These are phyloP conservation scores for Iberis pinnata DNA, from an alignment of 345 rosid genomes.

Conservation along the genomic window DNA sequence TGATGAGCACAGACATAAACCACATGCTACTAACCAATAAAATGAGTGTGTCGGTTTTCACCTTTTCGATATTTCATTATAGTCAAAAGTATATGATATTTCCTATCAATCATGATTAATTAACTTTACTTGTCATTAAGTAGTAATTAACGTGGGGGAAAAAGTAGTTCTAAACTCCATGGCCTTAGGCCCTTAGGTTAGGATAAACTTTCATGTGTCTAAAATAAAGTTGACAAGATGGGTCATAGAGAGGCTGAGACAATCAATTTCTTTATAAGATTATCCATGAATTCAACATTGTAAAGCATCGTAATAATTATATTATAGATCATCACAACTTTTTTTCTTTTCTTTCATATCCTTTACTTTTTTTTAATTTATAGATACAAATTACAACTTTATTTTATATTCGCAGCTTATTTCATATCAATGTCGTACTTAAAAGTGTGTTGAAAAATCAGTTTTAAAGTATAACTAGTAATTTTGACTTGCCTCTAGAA, in stretches of 20 bases:
- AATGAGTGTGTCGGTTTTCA: conserved; percentile 32
- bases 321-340: too few species aligned
- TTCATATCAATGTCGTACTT: conserved; percentile 20
- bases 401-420: conserved; percentile 1
- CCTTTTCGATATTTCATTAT: conserved; percentile 18
- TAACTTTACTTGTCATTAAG: conserved; percentile 17
- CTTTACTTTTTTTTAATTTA: too few species aligned
- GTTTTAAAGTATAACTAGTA: background rate
- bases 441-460: background rate
- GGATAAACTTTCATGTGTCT: conserved; percentile 13
- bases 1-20: conserved; percentile 20
- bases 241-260: conserved; percentile 16
- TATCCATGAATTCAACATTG: conserved; percentile 5
- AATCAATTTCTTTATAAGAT: conserved; percentile 7
- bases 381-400: background rate
- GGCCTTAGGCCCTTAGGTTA: background rate
- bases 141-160: too few species aligned
- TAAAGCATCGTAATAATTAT: conserved; percentile 1
- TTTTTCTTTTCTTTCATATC: too few species aligned
- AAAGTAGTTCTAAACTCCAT: background rate
- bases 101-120: conserved; percentile 16
- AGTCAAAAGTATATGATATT: conserved; percentile 7
- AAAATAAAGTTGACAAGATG: conserved; percentile 27
- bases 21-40: conserved; percentile 29
- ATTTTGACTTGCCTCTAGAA: conserved; percentile 3